These are phyloP conservation scores for Trametes polyzona DNA, from an alignment of 1,284 basidiomycete species.

Conservation along the genomic window DNA sequence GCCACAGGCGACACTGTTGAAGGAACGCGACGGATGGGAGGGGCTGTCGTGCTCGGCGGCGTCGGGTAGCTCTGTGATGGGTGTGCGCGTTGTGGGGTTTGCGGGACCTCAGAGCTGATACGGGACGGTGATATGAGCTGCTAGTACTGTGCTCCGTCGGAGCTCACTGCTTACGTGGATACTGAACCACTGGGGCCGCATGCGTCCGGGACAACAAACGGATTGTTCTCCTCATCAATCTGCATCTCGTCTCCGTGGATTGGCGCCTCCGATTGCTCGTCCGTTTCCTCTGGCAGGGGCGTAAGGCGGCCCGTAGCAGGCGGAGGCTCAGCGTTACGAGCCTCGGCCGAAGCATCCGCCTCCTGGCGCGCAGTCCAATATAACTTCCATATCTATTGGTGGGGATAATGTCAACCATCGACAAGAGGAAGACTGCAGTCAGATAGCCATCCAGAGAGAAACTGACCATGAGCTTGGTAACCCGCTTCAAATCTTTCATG, in stretches of 20 bases:
- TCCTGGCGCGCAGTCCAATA: background rate
- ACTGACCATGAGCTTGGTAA: background rate
- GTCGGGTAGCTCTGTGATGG: background rate
- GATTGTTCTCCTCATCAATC: background rate
- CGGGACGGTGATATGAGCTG: background rate
- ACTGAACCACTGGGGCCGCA: background rate
- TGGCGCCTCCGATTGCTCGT: background rate
- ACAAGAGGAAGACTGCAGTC: background rate
- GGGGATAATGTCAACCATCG: background rate
- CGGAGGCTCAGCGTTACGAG: background rate
- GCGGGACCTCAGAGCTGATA: background rate
- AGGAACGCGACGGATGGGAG: background rate
- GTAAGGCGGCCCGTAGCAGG: background rate
- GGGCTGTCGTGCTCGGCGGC: background rate
- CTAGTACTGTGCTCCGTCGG: background rate
- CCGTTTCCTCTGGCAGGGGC: background rate
- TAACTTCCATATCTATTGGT: background rate
- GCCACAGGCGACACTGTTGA: too few species aligned
- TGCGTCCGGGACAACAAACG: background rate
- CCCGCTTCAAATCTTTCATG: background rate
- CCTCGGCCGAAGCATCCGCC: background rate
- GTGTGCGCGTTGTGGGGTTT: background rate
- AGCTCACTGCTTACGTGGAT: background rate
- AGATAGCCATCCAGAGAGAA: too few species aligned
- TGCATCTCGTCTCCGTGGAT: background rate